Percentiles rank a stretch among this genome's conserved stretches.
Evolutionary conservation across 2,329 filamentous ascomycete species (phyloP).

Genomic region (Paecilomyces variotii): DNA sequence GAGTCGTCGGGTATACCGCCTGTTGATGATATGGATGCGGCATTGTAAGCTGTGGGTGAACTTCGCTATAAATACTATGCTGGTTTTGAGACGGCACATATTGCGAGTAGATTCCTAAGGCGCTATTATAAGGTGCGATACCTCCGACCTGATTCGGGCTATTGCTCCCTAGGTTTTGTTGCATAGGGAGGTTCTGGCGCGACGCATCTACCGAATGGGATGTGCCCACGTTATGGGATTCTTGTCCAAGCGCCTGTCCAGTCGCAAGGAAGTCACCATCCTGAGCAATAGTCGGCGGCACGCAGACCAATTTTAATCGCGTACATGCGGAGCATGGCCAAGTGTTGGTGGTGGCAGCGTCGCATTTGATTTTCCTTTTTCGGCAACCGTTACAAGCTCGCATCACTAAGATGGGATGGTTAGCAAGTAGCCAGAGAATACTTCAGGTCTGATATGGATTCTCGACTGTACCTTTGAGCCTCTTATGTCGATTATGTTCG

Average conservation of each 20-base stretch:
- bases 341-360: constrained; percentile 91
- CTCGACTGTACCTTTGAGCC: constrained; percentile 66
- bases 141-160: constrained; percentile 45
- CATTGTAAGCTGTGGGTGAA: constrained; percentile 23
- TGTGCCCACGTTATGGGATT: constrained; percentile 12
- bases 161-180: constrained; percentile 34
- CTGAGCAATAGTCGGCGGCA: constrained; percentile 75
- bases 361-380: constrained; percentile 94
- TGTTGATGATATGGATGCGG: constrained; percentile 21
- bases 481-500: constrained; percentile 96
- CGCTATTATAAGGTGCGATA: constrained; percentile 36
- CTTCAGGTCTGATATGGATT: constrained; percentile 1
- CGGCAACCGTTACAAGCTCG: constrained; percentile 93
- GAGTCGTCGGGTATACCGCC: constrained; percentile 17
- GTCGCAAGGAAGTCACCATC: constrained; percentile 45
- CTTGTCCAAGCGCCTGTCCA: constrained; percentile 20
- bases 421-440: constrained; percentile 7
- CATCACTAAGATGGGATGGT: constrained; percentile 60
- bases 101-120: constrained; percentile 32
- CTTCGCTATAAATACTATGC: constrained; percentile 21
- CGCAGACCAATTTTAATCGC: constrained; percentile 83
- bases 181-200: constrained; percentile 47
- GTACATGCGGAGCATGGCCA: constrained; percentile 96
- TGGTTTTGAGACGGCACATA: constrained; percentile 25
- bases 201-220: constrained; percentile 40